These are phyloP conservation scores for Aspergillus aculeatus DNA, from an alignment of 2,329 filamentous ascomycete genomes.

Conservation along the genomic window DNA sequence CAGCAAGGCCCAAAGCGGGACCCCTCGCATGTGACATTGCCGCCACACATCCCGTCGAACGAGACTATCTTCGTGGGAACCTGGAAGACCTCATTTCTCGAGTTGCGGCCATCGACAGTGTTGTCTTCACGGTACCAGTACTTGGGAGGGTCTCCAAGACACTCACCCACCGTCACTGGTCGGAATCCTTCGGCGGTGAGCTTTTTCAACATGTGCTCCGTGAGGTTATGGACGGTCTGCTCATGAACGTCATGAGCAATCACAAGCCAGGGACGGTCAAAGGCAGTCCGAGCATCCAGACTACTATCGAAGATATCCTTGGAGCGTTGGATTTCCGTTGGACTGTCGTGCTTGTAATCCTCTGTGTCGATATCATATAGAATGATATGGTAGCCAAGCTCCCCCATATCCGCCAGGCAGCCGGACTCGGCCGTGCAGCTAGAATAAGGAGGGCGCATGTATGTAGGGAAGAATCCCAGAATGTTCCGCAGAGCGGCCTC, in stretches of 20 bases:
- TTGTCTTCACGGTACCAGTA: conserved; percentile 45
- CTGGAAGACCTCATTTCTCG: conserved; percentile 15
- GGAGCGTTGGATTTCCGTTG: conserved; percentile 37
- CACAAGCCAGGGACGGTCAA: conserved; percentile 38
- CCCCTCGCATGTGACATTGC: conserved; percentile 34
- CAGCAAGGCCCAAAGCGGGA: conserved; percentile 38
- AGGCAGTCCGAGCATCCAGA: conserved; percentile 25
- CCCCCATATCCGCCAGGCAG: conserved; percentile 44
- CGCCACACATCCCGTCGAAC: conserved; percentile 36
- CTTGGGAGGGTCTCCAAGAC: conserved; percentile 38
- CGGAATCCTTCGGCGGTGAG: conserved; percentile 33
- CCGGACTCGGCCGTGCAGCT: conserved; percentile 37
- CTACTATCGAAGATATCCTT: conserved; percentile 42
- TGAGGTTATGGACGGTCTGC: conserved; percentile 45
- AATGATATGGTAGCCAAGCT: conserved; percentile 52
- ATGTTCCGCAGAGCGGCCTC: conserved; percentile 50
- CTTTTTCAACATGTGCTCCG: conserved; percentile 40
- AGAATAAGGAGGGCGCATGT: conserved; percentile 55
- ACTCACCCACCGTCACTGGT: conserved; percentile 46
- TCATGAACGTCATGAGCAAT: conserved; percentile 46
- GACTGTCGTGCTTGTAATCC: conserved; percentile 45
- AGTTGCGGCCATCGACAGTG: conserved; percentile 19
- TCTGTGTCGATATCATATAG: conserved; percentile 49
- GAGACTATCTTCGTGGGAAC: conserved; percentile 23
- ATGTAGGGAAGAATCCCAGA: conserved; percentile 51